Evolutionary conservation across 73 alveolate species (phyloP).

Genomic region (Paramecium biaurelia): DNA sequence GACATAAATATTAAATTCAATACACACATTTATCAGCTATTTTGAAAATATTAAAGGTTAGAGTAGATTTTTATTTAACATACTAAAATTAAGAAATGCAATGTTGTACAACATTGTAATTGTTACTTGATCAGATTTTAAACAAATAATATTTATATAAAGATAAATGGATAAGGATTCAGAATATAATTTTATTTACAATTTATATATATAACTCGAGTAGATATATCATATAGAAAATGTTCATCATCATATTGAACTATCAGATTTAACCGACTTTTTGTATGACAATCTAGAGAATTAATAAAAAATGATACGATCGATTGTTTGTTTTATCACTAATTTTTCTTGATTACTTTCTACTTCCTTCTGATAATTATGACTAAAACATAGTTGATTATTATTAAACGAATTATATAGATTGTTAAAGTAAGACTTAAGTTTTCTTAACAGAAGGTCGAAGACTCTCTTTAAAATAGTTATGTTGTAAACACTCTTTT

Average conservation of each 20-base stretch:
- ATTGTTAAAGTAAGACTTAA: neutral
- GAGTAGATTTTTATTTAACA: too few species aligned
- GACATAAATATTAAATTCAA: too few species aligned
- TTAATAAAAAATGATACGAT: neutral
- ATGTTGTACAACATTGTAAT: too few species aligned
- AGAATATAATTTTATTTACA: neutral
- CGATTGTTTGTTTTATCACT: neutral
- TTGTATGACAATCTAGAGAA: neutral
- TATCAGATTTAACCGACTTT: neutral
- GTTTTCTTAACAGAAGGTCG: neutral
- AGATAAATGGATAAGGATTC: neutral
- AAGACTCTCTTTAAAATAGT: conserved; percentile 9
- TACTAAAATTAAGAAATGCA: too few species aligned
- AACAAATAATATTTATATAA: neutral
- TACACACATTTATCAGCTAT: too few species aligned
- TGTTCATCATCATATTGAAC: neutral
- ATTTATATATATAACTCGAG: neutral
- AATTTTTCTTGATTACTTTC: neutral
- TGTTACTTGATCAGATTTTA: neutral
- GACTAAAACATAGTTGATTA: neutral
- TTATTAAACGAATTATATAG: neutral
- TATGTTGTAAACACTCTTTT: neutral
- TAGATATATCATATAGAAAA: neutral
- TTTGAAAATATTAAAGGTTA: too few species aligned
- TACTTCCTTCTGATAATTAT: neutral